A percentile compares a stretch with the other conserved stretches of the same genome.
phyloP scores from a whole-genome alignment of 768 basidiomycete species.

The Neoboletus magnificus region DNA sequence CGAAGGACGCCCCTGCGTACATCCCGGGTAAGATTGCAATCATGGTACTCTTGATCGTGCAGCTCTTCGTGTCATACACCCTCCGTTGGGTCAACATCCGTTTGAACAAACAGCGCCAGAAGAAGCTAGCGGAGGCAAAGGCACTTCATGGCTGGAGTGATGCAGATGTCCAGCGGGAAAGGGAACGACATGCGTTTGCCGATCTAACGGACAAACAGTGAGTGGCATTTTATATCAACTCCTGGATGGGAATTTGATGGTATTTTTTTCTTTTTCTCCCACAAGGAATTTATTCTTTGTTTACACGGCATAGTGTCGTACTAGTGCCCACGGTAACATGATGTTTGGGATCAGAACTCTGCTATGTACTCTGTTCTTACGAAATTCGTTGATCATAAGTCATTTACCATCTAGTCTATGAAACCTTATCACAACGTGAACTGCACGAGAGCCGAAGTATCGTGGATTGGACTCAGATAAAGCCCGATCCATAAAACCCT shows the following conservation, averaged over 20 bases:
- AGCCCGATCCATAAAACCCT: neutral
- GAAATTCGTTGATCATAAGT: neutral
- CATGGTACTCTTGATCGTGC: conserved; percentile 53
- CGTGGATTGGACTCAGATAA: conserved; percentile 13
- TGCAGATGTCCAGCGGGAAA: conserved; percentile 53
- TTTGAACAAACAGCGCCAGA: conserved; percentile 48
- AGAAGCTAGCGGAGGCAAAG: conserved; percentile 42
- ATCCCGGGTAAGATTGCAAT: conserved; percentile 67
- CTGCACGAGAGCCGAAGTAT: neutral
- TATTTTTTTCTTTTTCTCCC: neutral
- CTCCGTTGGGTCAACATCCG: conserved; percentile 54
- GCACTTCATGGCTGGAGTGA: conserved; percentile 53
- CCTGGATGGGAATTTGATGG: neutral
- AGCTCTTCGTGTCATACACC: conserved; percentile 45
- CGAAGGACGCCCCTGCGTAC: conserved; percentile 59
- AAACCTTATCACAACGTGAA: conserved; percentile 17
- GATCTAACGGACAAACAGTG: conserved; percentile 65
- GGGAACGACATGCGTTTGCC: conserved; percentile 58
- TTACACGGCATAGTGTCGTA: conserved; percentile 44
- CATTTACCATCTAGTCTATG: neutral
- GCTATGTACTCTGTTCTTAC: neutral
- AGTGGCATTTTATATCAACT: conserved; percentile 21
- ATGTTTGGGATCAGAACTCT: neutral
- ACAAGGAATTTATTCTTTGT: conserved; percentile 58
- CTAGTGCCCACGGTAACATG: neutral